A percentile compares a stretch with the other conserved stretches of the same genome.
Evolutionary conservation across 1,284 basidiomycete species (phyloP).

Genomic region (Pseudozyma sp.): DNA sequence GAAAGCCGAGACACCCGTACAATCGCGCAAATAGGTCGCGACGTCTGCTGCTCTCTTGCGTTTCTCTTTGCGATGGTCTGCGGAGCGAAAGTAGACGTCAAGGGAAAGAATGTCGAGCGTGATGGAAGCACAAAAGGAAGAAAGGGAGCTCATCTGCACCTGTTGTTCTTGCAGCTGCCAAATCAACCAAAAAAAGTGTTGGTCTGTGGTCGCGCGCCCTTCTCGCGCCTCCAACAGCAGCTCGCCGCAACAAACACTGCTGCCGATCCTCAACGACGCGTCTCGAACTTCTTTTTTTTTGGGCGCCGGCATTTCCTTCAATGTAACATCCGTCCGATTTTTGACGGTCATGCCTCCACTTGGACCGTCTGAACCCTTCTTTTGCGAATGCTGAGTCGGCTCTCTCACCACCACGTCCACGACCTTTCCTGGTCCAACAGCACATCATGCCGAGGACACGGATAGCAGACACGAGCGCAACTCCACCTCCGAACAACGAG

Average conservation of each 20-base stretch:
- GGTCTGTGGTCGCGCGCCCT: conserved; percentile 8
- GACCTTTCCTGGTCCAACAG: neutral
- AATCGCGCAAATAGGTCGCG: neutral
- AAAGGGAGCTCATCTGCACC: conserved; percentile 5
- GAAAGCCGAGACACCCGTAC: too few species aligned
- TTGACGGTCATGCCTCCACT: conserved; percentile 37
- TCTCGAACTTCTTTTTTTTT: conserved; percentile 4
- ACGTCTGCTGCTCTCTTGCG: too few species aligned
- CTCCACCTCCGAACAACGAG: neutral
- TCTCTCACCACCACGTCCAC: neutral
- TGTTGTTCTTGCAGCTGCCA: conserved; percentile 2
- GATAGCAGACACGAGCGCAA: neutral
- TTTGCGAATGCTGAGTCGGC: conserved; percentile 19
- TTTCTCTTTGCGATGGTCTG: too few species aligned
- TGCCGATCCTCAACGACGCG: conserved; percentile 14
- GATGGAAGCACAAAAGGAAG: conserved; percentile 1
- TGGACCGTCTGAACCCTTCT: conserved; percentile 10
- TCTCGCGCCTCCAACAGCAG: neutral
- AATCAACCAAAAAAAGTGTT: conserved; percentile 11
- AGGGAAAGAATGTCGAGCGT: neutral
- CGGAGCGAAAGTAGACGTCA: neutral
- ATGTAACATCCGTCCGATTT: neutral
- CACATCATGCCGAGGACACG: conserved; percentile 16
- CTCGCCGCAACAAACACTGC: neutral
- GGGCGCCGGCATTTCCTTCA: neutral